phyloP scores from a whole-genome alignment of 2,329 filamentous ascomycete species.

The Harringtonia aguacate region DNA sequence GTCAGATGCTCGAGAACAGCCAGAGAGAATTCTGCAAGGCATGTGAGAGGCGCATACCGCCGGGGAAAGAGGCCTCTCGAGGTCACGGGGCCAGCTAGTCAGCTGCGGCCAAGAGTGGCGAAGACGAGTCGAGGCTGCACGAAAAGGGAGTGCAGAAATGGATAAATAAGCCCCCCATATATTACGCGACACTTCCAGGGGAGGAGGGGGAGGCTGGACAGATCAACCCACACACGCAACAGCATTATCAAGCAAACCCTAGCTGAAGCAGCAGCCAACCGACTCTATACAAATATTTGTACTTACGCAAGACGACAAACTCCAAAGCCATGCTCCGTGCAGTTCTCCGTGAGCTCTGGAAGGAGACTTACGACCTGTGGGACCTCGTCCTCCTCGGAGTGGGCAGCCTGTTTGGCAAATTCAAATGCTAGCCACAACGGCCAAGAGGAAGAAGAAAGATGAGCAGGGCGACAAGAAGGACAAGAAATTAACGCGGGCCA shows the following conservation, averaged over 20 bases:
- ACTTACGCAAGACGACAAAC: not conserved
- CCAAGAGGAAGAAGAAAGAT: not conserved
- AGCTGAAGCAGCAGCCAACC: too few relatives aligned
- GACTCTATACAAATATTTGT: not conserved
- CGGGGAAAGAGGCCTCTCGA: not conserved
- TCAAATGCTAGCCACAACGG: too few relatives aligned
- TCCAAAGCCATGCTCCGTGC: not conserved
- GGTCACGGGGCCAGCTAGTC: not conserved
- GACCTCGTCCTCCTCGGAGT: slow-evolving; percentile 12
- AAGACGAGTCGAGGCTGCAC: not conserved
- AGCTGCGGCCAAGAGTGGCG: not conserved
- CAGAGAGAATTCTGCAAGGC: too few relatives aligned
- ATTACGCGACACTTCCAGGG: too few relatives aligned
- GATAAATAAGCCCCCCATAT: too few relatives aligned
- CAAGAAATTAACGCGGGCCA: not conserved
- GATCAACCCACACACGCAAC: too few relatives aligned
- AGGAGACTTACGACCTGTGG: slow-evolving; percentile 13
- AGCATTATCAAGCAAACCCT: too few relatives aligned
- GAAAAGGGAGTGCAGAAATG: not conserved
- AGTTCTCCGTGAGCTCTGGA: slow-evolving; percentile 6
- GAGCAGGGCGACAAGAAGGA: not conserved
- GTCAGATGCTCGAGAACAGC: too few relatives aligned
- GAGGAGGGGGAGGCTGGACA: too few relatives aligned
- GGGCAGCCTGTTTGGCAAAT: slow-evolving; percentile 9
- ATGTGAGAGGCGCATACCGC: too few relatives aligned